These are phyloP conservation scores for Backusella tuberculispora DNA, from an alignment of 192 early-diverging fungal genomes.

Conservation along the genomic window DNA sequence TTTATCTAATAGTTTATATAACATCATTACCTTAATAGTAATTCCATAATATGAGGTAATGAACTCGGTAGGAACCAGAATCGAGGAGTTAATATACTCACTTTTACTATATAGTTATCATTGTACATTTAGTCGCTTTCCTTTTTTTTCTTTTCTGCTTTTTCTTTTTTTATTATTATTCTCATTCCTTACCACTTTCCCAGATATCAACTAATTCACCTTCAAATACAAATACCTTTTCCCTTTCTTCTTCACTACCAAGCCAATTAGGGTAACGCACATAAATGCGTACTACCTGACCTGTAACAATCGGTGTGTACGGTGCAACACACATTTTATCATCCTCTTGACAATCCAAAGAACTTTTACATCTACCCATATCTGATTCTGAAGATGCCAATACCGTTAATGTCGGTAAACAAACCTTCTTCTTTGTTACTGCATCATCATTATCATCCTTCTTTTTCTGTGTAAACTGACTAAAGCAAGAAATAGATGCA, in stretches of 20 bases:
- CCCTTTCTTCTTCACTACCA: slow-evolving; percentile 20
- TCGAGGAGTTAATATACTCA: slow-evolving; percentile 59
- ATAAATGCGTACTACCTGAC: slow-evolving; percentile 60
- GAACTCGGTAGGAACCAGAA: slow-evolving; percentile 58
- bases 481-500: slow-evolving; percentile 27
- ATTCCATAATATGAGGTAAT: slow-evolving; percentile 61
- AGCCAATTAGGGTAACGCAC: slow-evolving; percentile 46
- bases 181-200: slow-evolving; percentile 57
- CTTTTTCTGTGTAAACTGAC: background rate
- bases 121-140: background rate
- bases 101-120: slow-evolving; percentile 49
- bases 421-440: slow-evolving; percentile 15
- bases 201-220: slow-evolving; percentile 73
- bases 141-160: too few species aligned
- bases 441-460: background rate
- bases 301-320: slow-evolving; percentile 51
- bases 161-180: background rate
- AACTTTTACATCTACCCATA: slow-evolving; percentile 41
- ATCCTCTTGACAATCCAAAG: slow-evolving; percentile 36
- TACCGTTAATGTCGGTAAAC: slow-evolving; percentile 47
- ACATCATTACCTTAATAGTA: slow-evolving; percentile 51
- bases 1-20: background rate
- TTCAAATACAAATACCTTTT: slow-evolving; percentile 60
- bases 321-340: slow-evolving; percentile 53
- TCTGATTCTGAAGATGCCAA: slow-evolving; percentile 32